Percentiles rank a stretch among this genome's conserved stretches.
Conservation (phyloP, 2,329 filamentous ascomycete species). For the Cladophialophora exuberans region DNA sequence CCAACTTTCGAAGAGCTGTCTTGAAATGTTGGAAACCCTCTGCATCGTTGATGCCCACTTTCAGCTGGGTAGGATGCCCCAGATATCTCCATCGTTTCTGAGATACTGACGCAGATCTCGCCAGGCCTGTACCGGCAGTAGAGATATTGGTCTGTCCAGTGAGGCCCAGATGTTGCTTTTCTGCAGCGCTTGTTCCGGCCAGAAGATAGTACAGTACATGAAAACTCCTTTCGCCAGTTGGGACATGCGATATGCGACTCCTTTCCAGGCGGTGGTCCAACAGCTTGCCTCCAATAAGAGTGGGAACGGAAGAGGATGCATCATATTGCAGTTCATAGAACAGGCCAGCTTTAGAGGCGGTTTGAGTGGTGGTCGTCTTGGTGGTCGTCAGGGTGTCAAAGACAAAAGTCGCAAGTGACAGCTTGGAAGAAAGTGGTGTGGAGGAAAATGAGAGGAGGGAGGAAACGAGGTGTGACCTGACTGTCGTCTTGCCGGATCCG, state of each 20-base stretch:
- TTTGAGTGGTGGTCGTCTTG: conserved; percentile 93
- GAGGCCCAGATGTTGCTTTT: conserved; percentile 82
- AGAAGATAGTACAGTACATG: conserved; percentile 95
- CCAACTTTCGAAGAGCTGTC: conserved; percentile 87
- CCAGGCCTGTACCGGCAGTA: conserved; percentile 46
- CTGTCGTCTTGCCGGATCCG: conserved; percentile 91
- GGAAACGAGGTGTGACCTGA: conserved; percentile 85
- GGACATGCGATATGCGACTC: conserved; percentile 86
- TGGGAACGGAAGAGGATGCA: conserved; percentile 80
- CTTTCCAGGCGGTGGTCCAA: conserved; percentile 91
- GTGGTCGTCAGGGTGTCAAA: conserved; percentile 97
- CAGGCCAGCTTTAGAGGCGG: conserved; percentile 91
- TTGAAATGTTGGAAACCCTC: conserved; percentile 98
- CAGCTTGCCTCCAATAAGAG: conserved; percentile 90
- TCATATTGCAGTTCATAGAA: conserved; percentile 98
- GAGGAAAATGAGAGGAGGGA: conserved; percentile 86
- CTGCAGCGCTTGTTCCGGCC: conserved; percentile 84
- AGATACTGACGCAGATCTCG: conserved; percentile 58
- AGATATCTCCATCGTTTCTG: conserved; percentile 94
- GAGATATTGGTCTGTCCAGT: conserved; percentile 50
- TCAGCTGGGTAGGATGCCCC: conserved; percentile 93
- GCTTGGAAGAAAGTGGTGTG: conserved; percentile 88
- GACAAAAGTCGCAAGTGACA: conserved; percentile 90
- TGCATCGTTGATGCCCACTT: conserved; percentile 93
- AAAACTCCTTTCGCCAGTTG: conserved; percentile 94